Base-by-base conservation (phyloP, 2,329 filamentous ascomycete genomes). In the Fusarium sp. region DNA sequence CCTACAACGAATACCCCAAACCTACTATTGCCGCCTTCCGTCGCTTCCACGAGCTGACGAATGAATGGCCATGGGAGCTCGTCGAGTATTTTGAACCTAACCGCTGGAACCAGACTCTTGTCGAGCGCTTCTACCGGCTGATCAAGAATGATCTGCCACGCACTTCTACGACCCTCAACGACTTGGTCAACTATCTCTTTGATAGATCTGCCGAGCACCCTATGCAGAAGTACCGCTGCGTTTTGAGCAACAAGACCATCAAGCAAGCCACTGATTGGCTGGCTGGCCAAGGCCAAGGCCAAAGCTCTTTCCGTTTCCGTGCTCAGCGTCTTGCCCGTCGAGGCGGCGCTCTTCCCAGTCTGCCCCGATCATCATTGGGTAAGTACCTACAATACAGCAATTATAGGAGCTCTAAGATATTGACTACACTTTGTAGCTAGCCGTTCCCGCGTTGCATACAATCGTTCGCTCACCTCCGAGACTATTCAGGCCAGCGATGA, bases 21-120 rank as follows among this genome's bases (percentile, higher is more conserved):
- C 3, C 1, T 2, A 21, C 30, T 0, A 14, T 32, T 4, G 3
- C 20, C 4, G 5, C 45, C 1, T 60, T 66, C 13, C 8, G 7
- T 0, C 2, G 21, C 1, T 60, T 66, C 4, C 18, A 60, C 4
- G 4, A 55, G 0, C 25, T 21, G 6, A 5, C 59, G 0, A 46
- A 50, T 1, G n/a, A 47, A 21, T 66, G 63, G 63, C 63, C 63
- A 1, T 66, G 63, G 63, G 8, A 66, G 5, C 27, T 66, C 3
- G 50, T 50, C 2, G 23, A 40, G 7, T 21, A 5, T 0, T 66
- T 66, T 3, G 34, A 50, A 1, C 63, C 63, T 3, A 4, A 7
- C 2, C 25, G 2, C 18, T 66, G 63, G 63, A 30, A 27, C 0
- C 28, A 55, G 6, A 3, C 40, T 27, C 11, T 16, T 40, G 2